A percentile compares a stretch with the other conserved stretches of the same genome.
Conservation (phyloP, 2,329 filamentous ascomycete genomes). For the Talaromyces rugulosus region DNA sequence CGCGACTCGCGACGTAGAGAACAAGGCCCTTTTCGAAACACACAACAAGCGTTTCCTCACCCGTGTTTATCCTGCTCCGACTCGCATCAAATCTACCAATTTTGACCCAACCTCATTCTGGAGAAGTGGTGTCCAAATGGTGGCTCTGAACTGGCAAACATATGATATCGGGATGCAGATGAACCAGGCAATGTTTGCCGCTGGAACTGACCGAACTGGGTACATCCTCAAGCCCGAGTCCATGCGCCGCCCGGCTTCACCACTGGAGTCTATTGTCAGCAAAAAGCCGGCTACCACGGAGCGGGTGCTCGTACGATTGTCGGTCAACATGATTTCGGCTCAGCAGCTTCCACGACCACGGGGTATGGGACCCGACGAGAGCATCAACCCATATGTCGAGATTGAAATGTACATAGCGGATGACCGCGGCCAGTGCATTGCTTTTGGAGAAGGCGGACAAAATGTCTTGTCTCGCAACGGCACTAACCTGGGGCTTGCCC, state of each 20-base stretch:
- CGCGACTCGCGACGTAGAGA: slow-evolving; percentile 69
- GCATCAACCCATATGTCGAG: slow-evolving; percentile 89
- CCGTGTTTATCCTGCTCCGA: slow-evolving; percentile 85
- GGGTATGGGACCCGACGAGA: slow-evolving; percentile 65
- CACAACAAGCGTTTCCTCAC: slow-evolving; percentile 92
- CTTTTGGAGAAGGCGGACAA: slow-evolving; percentile 62
- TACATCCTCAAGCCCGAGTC: slow-evolving; percentile 92
- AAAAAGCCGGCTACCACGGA: slow-evolving; percentile 57
- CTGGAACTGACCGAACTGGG: slow-evolving; percentile 77
- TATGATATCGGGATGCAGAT: slow-evolving; percentile 94
- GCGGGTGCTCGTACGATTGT: slow-evolving; percentile 78
- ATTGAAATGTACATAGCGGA: slow-evolving; percentile 93
- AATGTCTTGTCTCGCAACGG: slow-evolving; percentile 62
- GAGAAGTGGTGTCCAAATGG: slow-evolving; percentile 96
- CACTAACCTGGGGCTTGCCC: slow-evolving; percentile 64
- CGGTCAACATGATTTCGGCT: slow-evolving; percentile 84
- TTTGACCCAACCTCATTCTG: slow-evolving; percentile 93
- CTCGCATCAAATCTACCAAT: slow-evolving; percentile 81
- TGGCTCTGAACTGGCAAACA: slow-evolving; percentile 96
- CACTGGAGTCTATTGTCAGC: slow-evolving; percentile 21
- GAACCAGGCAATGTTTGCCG: slow-evolving; percentile 96
- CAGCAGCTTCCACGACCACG: slow-evolving; percentile 87
- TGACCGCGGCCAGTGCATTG: slow-evolving; percentile 75
- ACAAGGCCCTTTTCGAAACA: slow-evolving; percentile 73
- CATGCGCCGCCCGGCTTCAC: slow-evolving; percentile 51